Evolutionary conservation across 2,329 filamentous ascomycete species (phyloP).

Genomic region (Phoma sp.): DNA sequence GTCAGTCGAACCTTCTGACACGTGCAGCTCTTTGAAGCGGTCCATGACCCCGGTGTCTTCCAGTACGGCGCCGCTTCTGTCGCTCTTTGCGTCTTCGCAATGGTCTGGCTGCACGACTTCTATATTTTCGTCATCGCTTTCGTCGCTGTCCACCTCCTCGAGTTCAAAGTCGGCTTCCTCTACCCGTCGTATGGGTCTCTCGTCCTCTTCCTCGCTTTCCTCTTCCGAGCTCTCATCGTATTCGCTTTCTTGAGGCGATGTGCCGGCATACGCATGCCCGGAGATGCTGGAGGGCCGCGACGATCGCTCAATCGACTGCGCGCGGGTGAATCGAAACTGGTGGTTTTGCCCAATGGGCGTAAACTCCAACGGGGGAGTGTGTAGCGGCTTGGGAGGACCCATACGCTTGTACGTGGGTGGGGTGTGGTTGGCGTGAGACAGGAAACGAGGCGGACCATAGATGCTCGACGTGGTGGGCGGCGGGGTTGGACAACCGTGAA

Average conservation of each 20-base stretch:
- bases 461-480: conserved; percentile 48
- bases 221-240: conserved; percentile 33
- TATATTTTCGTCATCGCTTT: conserved; percentile 51
- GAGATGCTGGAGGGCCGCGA: conserved; percentile 50
- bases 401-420: conserved; percentile 47
- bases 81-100: conserved; percentile 52
- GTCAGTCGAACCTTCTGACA: conserved; percentile 43
- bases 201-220: conserved; percentile 39
- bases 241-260: conserved; percentile 45
- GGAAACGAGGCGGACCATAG: conserved; percentile 37
- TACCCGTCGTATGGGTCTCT: conserved; percentile 32
- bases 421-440: conserved; percentile 40
- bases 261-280: conserved; percentile 39
- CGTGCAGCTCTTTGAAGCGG: conserved; percentile 45
- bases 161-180: conserved; percentile 50
- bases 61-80: conserved; percentile 35
- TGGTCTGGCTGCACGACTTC: conserved; percentile 56
- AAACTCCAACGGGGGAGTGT: conserved; percentile 49
- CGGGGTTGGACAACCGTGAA: conserved; percentile 44
- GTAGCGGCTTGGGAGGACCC: conserved; percentile 34
- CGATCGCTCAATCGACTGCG: conserved; percentile 43
- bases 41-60: conserved; percentile 43
- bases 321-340: conserved; percentile 48
- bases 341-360: conserved; percentile 47
- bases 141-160: conserved; percentile 52